Base-by-base conservation (phyloP, 805 yeast species). In the Brettanomyces naardenensis region DNA sequence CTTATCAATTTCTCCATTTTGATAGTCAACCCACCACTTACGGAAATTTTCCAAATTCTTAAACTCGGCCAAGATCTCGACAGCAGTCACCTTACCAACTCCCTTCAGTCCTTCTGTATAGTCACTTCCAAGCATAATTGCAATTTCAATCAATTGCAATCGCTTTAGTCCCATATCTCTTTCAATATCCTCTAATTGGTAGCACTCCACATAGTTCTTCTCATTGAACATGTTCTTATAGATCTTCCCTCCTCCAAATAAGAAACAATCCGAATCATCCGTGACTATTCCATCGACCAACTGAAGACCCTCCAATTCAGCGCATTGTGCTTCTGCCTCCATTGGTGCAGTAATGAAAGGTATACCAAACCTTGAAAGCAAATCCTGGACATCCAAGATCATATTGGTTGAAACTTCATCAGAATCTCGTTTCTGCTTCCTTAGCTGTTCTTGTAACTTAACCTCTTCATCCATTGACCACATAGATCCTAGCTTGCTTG, bases 271-370 rank as follows among this genome's bases (percentile, higher is more conserved):
- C 47, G 95, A 86, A 65, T 92, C 99, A 61, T 92, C 99, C 0
- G 98, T 92, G 19, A 92, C 80, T 5, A 92, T 81, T 0, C 98
- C 99, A 58, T 92, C 97, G 4, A 90, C 96, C 15, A 92, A 64
- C 0, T 72, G 75, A 18, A 88, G 57, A n/a, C 59, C 53, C 28
- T 76, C 58, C 5, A 92, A 61, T 46, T 81, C 85, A 0, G 95
- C 96, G 62, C 99, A 92, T 53, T 92, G 98, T 0, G 98, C 97
- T 62, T 92, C 99, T 1, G 98, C 98, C 60, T 92, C 99, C 89
- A 87, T 87, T 1, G 98, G 99, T 0, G 98, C 97, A 0, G 95
- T 85, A 7, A 92, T 72, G 47, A 76, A 92, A 0, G 99, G 99
- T 4, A 92, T 83, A 1, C 98, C 98, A 66, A 92, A 92, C 38